Base-by-base conservation (phyloP, 768 basidiomycete species). In the Fistulinella prunicolor region DNA sequence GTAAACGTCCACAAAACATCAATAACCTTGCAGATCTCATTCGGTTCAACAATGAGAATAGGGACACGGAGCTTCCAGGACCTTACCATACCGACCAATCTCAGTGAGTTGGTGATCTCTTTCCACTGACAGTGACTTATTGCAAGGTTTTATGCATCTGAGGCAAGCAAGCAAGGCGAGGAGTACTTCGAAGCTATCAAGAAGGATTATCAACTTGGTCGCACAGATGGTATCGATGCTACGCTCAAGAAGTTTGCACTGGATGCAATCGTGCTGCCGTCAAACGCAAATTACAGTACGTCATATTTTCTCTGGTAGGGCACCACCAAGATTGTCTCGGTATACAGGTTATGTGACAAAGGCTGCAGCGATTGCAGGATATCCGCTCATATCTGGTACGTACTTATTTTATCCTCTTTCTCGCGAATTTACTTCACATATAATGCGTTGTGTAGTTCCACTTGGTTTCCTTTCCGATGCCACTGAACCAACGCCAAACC, bases 21-120 rank as follows among this genome's bases (percentile, higher is more conserved):
- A 70, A 73, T 28, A 76, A 59, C 28, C 71, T 85, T 1, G 79
- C 75, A 3, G 80, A 83, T 49, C 52, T 85, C 46, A 83, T 85
- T 35, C 62, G 60, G 17, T 85, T 83, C 63, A 74, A 86, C 54
- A 65, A 73, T 21, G 71, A 71, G 12, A 72, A 86, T 50, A 70
- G 76, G 8, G 65, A 70, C 4, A 68, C 79, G 23, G 84, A 85
- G 57, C 64, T 70, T 13, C 59, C 63, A 9, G 55, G 61, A 17
- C 66, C 70, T 9, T 68, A 62, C 50, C 60, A 70, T 44, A 62
- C 59, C 0, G 62, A 65, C 40, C 73, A 73, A 48, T 70, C 66
- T 5, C 55, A 55, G 74, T 64, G 38, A 50, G 64, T 52, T 5
- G 54, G 20, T 20, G 20, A 7, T 16, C 23, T 45, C n/a, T 14